Evolutionary conservation across 139 green algal genomes (phyloP), one percentile per base, ranked within the genome.

Genomic region (Ettlia oleoabundans): DNA sequence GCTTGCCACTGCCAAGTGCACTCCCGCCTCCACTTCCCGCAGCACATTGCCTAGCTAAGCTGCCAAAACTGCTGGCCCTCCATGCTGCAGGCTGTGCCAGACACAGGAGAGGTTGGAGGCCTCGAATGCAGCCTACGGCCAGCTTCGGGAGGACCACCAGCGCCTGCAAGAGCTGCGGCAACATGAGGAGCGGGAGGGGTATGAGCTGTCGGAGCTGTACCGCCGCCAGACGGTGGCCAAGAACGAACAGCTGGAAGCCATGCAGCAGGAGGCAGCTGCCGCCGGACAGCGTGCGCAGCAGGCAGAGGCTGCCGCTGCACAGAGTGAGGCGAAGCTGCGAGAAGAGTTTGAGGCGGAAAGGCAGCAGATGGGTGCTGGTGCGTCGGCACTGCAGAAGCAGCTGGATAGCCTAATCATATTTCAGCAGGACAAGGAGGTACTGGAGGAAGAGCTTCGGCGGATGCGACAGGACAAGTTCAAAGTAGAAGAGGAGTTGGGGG

Each of bases 131-230:
- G 30, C 66, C 1, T 52, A n/a, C 2, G 52, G 88, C 1, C 51
- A 80, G 26, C 87, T 95, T 0, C 43, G 89, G 10, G 76, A 83
- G 28, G 90, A 96, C 38, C 94, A 96, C 78, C 80, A 85, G 42
- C 64, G 78, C 9, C 82, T 97, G 38, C 79, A 93, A 4, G 82
- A 90, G 38, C 85, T 92, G 69, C 81, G 89, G 9, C 90, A 93
- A 41, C 88, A 90, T 4, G 88, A 81, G 21, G 85, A 92, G 79
- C 78, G 79, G 3, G 92, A 96, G 69, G 91, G 87, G 72, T 96
- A 94, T 43, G 90, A 95, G 74, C 83, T 92, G 22, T 64, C 78
- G 2, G 91, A 95, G 87, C 90, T 72, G 66, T 81, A 96, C 68
- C 88, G 93, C 0, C 77, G 80, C 15, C 90, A 96, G 84, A 83